phyloP scores from a whole-genome alignment of 805 yeast species.

The Kuraishia molischiana region DNA sequence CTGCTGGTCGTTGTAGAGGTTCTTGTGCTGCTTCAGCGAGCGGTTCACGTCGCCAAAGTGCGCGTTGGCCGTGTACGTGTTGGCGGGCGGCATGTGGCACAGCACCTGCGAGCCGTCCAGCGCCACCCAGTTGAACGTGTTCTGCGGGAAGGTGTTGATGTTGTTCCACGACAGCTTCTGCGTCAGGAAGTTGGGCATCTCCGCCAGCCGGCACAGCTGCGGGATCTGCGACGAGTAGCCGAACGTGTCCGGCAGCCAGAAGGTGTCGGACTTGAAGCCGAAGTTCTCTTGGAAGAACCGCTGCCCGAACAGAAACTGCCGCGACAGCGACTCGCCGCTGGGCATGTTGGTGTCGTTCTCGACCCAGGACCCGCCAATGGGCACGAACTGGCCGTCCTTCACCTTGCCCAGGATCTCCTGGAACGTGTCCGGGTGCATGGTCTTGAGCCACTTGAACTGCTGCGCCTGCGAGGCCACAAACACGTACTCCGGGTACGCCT shows the following conservation, averaged over 20 bases:
- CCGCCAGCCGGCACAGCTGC: conserved; percentile 82
- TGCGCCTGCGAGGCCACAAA: conserved; percentile 96
- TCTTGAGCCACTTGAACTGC: conserved; percentile 85
- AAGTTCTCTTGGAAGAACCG: conserved; percentile 72
- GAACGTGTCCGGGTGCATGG: conserved; percentile 80
- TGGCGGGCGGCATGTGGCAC: conserved; percentile 97
- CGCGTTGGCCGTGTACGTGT: conserved; percentile 90
- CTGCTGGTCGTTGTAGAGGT: conserved; percentile 68
- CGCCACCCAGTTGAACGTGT: conserved; percentile 93
- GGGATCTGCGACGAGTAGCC: conserved; percentile 96
- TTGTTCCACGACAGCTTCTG: conserved; percentile 97
- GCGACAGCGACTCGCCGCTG: conserved; percentile 79
- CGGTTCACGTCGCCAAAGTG: conserved; percentile 88
- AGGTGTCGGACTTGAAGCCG: conserved; percentile 63
- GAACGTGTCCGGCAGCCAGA: conserved; percentile 97
- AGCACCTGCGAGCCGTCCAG: conserved; percentile 88
- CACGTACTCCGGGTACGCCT: conserved; percentile 83
- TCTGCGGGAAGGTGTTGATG: conserved; percentile 80
- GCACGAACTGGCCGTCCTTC: conserved; percentile 66
- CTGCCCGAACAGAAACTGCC: conserved; percentile 90
- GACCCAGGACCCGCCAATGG: conserved; percentile 97
- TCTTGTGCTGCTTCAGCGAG: conserved; percentile 73
- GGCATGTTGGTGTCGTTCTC: conserved; percentile 96
- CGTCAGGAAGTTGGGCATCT: conserved; percentile 76
- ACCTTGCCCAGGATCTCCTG: conserved; percentile 55